Conservation (phyloP, 106 monocot species). For the Phalaenopsis aphrodite region DNA sequence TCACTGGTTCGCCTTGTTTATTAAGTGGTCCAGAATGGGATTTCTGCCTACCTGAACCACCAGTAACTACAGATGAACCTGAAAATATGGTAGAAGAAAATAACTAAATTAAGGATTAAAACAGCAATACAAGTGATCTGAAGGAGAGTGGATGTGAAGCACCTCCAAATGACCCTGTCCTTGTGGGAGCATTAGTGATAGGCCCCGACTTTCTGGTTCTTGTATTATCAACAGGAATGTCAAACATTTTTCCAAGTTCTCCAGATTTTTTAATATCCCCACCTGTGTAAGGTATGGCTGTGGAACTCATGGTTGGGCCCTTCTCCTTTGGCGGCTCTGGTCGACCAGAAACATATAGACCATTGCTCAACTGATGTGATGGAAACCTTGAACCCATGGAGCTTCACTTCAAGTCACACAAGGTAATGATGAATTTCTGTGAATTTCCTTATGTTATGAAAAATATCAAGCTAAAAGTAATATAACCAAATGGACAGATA, state of each 20-base stretch:
- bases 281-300: conserved; percentile 66
- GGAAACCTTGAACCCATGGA: conserved; percentile 68
- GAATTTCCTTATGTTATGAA: not conserved
- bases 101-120: not conserved
- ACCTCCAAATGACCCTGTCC: conserved; percentile 32
- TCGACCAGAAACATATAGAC: conserved; percentile 78
- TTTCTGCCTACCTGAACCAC: conserved; percentile 42
- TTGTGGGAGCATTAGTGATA: conserved; percentile 21
- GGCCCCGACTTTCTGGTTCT: conserved; percentile 67
- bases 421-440: not conserved
- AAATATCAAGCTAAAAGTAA: not conserved
- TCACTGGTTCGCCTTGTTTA: conserved; percentile 41
- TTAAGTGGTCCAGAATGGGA: conserved; percentile 54
- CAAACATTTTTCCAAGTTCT: conserved; percentile 83
- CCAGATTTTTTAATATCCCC: conserved; percentile 64
- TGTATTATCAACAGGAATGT: conserved; percentile 44
- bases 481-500: not conserved
- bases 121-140: conserved; percentile 3
- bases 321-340: conserved; percentile 87
- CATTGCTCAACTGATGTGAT: conserved; percentile 88
- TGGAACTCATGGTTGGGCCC: conserved; percentile 40
- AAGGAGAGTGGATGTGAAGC: conserved; percentile 4
- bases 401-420: not conserved
- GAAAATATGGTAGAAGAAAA: conserved; percentile 27
- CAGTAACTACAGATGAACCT: conserved; percentile 21